Conservation (phyloP, 768 basidiomycete genomes). For the Gloeopeniophorella convolvens region DNA sequence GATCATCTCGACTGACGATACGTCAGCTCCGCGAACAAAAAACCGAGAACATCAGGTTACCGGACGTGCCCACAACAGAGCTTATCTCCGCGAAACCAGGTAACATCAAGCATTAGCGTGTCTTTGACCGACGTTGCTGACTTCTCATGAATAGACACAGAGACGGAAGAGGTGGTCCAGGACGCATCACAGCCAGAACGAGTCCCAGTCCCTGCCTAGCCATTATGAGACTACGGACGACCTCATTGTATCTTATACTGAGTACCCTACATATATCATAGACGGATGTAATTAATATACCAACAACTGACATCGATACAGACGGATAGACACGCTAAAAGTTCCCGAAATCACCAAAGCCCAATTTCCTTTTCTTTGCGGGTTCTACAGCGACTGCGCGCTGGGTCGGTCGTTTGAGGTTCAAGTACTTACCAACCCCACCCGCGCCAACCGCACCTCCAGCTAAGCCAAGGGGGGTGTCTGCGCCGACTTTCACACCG, state of each 20-base stretch:
- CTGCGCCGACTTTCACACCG: conserved; percentile 69
- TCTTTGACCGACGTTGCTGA: background rate
- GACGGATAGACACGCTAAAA: conserved; percentile 43
- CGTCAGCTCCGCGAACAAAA: conserved; percentile 5
- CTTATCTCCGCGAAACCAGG: conserved; percentile 35
- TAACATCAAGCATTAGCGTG: conserved; percentile 18
- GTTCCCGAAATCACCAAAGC: conserved; percentile 87
- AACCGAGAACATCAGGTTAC: conserved; percentile 37
- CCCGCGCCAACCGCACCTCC: conserved; percentile 31
- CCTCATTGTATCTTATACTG: background rate
- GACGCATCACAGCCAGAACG: conserved; percentile 20
- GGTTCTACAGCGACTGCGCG: conserved; percentile 35
- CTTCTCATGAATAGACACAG: too few relatives aligned
- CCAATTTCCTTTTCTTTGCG: conserved; percentile 77
- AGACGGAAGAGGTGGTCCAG: too few relatives aligned
- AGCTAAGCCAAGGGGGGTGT: conserved; percentile 26
- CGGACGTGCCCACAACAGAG: conserved; percentile 44
- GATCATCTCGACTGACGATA: conserved; percentile 28
- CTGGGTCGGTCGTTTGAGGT: conserved; percentile 28
- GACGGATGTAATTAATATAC: conserved; percentile 3
- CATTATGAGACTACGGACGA: background rate
- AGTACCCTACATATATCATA: conserved; percentile 18
- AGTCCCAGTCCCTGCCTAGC: conserved; percentile 27
- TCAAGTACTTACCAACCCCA: conserved; percentile 79
- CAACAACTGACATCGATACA: background rate